Base-by-base conservation (phyloP, 768 basidiomycete genomes). In the Coprinellus micaceus region DNA sequence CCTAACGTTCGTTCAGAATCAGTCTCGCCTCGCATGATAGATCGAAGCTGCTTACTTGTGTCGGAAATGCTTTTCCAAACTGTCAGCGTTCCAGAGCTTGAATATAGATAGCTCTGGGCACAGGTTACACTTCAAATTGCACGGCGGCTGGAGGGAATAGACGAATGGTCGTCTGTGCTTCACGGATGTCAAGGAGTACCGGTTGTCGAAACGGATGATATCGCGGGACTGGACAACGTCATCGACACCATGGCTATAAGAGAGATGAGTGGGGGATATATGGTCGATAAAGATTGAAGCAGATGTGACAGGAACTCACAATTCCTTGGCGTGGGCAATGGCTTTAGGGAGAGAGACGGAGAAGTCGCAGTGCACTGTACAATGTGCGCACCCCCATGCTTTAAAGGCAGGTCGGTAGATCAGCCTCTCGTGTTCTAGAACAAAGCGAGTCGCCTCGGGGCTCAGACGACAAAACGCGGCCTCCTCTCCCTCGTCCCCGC, bases 171-270 rank as follows among this genome's bases (percentile, higher is more conserved):
- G 33, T 29, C 33, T n/a, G 3, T n/a, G 33, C 30, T 36, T 51
- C 15, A 36, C 28, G 21, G 11, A n/a, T 3, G n/a, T 29, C 17
- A 29, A 25, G n/a, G n/a, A 36, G 21, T 51, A 51, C 7, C 49
- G 49, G 24, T 51, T 51, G 49, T 51, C 49, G 19, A 51, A 51
- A 3, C 49, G 49, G 22, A 51, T 33, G n/a, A 51, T 15, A 24
- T 51, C 49, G 10, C 30, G 29, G 30, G 26, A 28, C 2, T 15
- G 47, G 11, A 49, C 26, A 15, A 49, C 47, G 30, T 49, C 25
- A 2, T 11, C 12, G 21, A 49, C n/a, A 21, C 13, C 15, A 30
- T 49, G 47, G 13, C 47, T 49, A 19, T 7, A 44, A 37, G 17
- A 37, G 10, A 37, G 17, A 37, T n/a, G n/a, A n/a, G n/a, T n/a